Evolutionary conservation across 2,329 filamentous ascomycete species (phyloP).

Genomic region (Hymenoscyphus scutula): DNA sequence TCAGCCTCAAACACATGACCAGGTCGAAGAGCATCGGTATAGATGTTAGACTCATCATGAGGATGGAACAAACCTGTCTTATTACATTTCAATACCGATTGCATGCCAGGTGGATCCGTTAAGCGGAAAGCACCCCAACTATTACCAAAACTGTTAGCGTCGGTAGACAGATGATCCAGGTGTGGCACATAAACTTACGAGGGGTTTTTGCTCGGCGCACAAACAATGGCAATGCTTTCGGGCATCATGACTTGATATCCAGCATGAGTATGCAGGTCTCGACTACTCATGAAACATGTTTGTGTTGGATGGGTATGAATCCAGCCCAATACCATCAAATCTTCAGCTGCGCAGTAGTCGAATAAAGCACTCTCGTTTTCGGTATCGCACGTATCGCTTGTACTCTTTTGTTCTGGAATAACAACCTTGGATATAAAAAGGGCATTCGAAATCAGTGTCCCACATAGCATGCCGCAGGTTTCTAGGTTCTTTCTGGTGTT

Average conservation of each 20-base stretch:
- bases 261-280: constrained; percentile 89
- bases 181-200: constrained; percentile 53
- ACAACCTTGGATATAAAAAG: constrained; percentile 86
- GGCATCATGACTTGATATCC: constrained; percentile 96
- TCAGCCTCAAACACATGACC: constrained; percentile 58
- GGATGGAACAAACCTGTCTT: constrained; percentile 83
- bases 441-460: constrained; percentile 86
- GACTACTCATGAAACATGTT: constrained; percentile 95
- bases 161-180: background rate
- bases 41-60: constrained; percentile 45
- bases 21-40: constrained; percentile 45
- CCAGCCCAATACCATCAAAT: constrained; percentile 53
- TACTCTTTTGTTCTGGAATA: constrained; percentile 87
- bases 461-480: constrained; percentile 92
- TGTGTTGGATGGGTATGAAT: constrained; percentile 97
- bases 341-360: constrained; percentile 64
- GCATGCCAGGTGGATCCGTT: constrained; percentile 87
- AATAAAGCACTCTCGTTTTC: constrained; percentile 82
- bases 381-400: constrained; percentile 92
- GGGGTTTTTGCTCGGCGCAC: constrained; percentile 76
- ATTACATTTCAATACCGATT: constrained; percentile 77
- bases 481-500: constrained; percentile 85
- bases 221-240: constrained; percentile 95
- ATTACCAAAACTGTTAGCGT: constrained; percentile 14
- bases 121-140: constrained; percentile 91